Evolutionary conservation across 2,329 filamentous ascomycete genomes (phyloP), one percentile per base, ranked within the genome.

Genomic region (Lachnellula cervina): DNA sequence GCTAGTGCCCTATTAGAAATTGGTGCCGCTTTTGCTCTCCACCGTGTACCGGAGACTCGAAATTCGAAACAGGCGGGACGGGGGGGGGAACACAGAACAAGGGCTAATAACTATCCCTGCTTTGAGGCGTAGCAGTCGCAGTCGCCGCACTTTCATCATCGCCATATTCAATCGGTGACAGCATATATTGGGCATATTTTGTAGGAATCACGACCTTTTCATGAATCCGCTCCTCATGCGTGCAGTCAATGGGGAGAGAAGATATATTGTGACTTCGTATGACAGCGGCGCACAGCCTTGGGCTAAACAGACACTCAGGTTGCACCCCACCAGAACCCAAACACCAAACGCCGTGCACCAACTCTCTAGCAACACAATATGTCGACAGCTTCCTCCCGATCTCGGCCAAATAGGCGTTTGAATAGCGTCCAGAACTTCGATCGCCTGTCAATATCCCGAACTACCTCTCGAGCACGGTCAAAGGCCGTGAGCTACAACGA

Each of bases 401-500:
- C 64, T 54, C 62, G 64, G 11, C 61, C 61, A 16, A 66, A 64
- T 48, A 63, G 63, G 56, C 67, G 67, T 28, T 59, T 69, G 48
- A 65, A 64, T 46, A 69, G 68, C 49, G 52, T 69, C 8, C 62
- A 63, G 34, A 65, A 60, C 32, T 58, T 42, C 35, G 62, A 65
- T 17, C 64, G 65, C n/a, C 51, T 64, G 23, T 64, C 55, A 28
- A 28, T 57, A 25, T 54, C 64, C 21, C 66, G 68, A 59, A 68
- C 64, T 34, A 54, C 60, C 35, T 83, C 82, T 48, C 74, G 72
- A 60, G 71, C 74, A 47, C 74, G 77, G 59, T 70, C 74, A 49
- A 69, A 75, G 51, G 71, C 76, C 52, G 77, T 86, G 62, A 80
- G 78, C 64, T 78, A 83, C 70, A 88, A 95, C 66, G 90, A 97